These are phyloP conservation scores for Penicillium salamii DNA, from an alignment of 495 filamentous ascomycete species.

Conservation along the genomic window DNA sequence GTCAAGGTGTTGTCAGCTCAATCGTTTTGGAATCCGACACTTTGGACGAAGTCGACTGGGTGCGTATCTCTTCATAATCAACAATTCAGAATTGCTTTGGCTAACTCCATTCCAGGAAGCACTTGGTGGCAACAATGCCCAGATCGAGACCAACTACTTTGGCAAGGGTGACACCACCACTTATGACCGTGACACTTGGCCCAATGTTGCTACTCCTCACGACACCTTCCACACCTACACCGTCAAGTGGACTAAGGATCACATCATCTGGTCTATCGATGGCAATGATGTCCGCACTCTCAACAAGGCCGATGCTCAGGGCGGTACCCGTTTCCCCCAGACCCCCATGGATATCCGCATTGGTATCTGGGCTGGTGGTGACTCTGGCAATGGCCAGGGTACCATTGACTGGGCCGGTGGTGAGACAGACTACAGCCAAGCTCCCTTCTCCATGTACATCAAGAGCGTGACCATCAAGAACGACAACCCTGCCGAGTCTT, in stretches of 20 bases:
- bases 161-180: conserved; percentile 79
- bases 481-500: conserved; percentile 48
- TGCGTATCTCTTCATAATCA: conserved; percentile 35
- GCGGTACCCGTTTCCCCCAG: conserved; percentile 79
- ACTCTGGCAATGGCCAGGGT: conserved; percentile 60
- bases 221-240: conserved; percentile 75
- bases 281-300: conserved; percentile 71
- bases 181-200: conserved; percentile 71
- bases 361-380: conserved; percentile 86
- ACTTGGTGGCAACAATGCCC: conserved; percentile 57
- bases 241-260: conserved; percentile 74
- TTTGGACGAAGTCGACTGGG: conserved; percentile 90
- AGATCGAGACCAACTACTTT: conserved; percentile 92
- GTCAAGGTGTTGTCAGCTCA: conserved; percentile 70
- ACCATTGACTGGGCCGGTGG: conserved; percentile 79
- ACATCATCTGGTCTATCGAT: conserved; percentile 77
- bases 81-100: neutral
- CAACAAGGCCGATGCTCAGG: conserved; percentile 52
- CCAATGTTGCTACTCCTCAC: conserved; percentile 60
- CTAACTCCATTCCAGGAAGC: conserved; percentile 30
- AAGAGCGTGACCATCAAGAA: conserved; percentile 49
- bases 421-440: conserved; percentile 64
- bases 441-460: conserved; percentile 78
- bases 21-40: conserved; percentile 80
- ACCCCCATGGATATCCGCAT: conserved; percentile 86